Percentiles rank a stretch among this genome's conserved stretches.
Evolutionary conservation across 768 basidiomycete species (phyloP).

Genomic region (Lactifluus volemus): DNA sequence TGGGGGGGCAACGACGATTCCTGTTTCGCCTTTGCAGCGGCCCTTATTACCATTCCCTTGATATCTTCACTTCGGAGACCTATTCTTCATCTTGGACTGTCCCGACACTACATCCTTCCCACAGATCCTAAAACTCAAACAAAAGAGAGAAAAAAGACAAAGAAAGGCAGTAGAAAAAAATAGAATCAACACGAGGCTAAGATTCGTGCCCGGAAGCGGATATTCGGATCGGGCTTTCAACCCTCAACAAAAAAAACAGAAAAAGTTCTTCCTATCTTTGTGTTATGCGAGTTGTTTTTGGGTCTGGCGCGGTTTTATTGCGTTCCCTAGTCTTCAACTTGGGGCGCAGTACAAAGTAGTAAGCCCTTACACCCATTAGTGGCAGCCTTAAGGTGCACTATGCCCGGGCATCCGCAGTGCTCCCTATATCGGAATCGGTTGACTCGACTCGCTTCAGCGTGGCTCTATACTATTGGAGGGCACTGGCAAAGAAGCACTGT

Average conservation of each 20-base stretch:
- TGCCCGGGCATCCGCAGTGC: neutral
- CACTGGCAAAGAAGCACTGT: neutral
- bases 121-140: neutral
- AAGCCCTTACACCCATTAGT: neutral
- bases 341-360: neutral
- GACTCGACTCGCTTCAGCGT: neutral
- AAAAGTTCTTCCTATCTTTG: too few species aligned
- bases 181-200: neutral
- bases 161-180: neutral
- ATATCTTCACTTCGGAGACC: too few species aligned
- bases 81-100: neutral
- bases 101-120: neutral
- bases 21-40: too few species aligned
- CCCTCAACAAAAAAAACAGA: too few species aligned
- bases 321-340: neutral
- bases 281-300: too few species aligned
- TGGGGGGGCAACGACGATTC: too few species aligned
- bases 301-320: neutral
- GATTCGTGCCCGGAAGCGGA: neutral
- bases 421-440: neutral
- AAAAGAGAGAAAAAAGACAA: neutral
- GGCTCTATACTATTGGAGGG: constrained; percentile 1
- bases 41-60: too few species aligned
- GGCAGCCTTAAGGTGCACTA: neutral
- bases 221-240: neutral